Percentiles rank a stretch among this genome's conserved stretches.
These are phyloP conservation scores for Kwoniella dejecticola DNA, from an alignment of 768 basidiomycete species.

Conservation along the genomic window DNA sequence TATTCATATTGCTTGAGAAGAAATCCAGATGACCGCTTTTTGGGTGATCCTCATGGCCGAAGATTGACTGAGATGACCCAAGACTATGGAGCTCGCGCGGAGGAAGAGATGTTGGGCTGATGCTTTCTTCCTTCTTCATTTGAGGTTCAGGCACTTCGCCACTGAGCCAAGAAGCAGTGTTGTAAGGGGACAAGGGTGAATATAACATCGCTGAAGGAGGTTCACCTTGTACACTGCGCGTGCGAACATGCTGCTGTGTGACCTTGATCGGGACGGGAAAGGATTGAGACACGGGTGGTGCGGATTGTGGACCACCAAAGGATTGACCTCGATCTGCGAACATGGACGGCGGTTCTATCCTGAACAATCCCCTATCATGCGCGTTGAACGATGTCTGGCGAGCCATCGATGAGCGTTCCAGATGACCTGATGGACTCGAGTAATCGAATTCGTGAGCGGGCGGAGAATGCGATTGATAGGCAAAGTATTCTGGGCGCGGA, in stretches of 20 bases:
- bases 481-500: slow-evolving; percentile 7
- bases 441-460: slow-evolving; percentile 4
- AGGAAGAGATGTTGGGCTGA: slow-evolving; percentile 1
- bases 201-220: slow-evolving; percentile 40
- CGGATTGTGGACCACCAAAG: slow-evolving; percentile 16
- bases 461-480: background rate
- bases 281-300: slow-evolving; percentile 21
- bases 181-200: slow-evolving; percentile 26
- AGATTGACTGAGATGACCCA: background rate
- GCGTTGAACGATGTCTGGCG: background rate
- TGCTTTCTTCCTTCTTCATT: background rate
- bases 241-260: slow-evolving; percentile 35
- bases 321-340: background rate
- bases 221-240: slow-evolving; percentile 43
- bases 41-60: background rate
- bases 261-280: slow-evolving; percentile 24
- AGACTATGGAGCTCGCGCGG: background rate
- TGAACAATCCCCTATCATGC: background rate
- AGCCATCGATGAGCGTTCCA: background rate
- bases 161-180: background rate
- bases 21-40: background rate
- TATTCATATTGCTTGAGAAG: background rate
- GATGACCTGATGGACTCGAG: background rate
- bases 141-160: slow-evolving; percentile 7
- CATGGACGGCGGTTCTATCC: background rate